Evolutionary conservation across 192 early-diverging fungal genomes (phyloP).

Genomic region (Kickxella alabastrina): DNA sequence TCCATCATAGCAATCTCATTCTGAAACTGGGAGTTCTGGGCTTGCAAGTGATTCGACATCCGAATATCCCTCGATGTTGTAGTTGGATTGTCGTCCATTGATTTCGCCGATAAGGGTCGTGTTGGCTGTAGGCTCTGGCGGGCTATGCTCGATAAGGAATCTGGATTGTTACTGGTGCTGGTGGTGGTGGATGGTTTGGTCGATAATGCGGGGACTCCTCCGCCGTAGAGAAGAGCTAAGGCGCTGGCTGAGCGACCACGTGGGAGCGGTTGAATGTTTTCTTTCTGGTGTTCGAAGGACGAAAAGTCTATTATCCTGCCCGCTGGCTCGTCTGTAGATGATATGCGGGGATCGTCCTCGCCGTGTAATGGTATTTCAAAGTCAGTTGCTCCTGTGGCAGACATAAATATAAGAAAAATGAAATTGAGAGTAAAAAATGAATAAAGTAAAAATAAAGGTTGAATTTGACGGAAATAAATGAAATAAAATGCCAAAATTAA

Average conservation of each 20-base stretch:
- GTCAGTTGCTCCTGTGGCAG: not conserved
- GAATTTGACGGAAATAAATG: not conserved
- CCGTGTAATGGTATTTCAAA: not conserved
- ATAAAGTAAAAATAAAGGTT: not conserved
- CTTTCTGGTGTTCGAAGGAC: conserved; percentile 68
- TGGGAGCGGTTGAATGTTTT: conserved; percentile 68
- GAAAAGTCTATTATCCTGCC: conserved; percentile 36
- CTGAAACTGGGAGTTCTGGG: conserved; percentile 37
- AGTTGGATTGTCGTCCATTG: not conserved
- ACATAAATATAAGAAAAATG: conserved; percentile 8
- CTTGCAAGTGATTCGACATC: conserved; percentile 22
- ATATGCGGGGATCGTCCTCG: not conserved
- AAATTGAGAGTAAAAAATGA: not conserved
- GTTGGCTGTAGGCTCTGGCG: conserved; percentile 24
- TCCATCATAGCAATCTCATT: conserved; percentile 29
- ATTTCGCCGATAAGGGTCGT: not conserved
- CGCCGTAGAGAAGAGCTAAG: conserved; percentile 40
- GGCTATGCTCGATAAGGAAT: not conserved
- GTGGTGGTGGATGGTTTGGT: not conserved
- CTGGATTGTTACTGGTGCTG: not conserved
- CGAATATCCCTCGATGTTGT: not conserved
- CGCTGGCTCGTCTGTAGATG: not conserved
- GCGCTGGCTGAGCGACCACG: conserved; percentile 63
- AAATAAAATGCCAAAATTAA: too few species aligned
- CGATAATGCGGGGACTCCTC: not conserved